Percentiles rank a stretch among this genome's conserved stretches.
These are phyloP conservation scores for Pichia terricola DNA, from an alignment of 1,139 yeast species.

Conservation along the genomic window DNA sequence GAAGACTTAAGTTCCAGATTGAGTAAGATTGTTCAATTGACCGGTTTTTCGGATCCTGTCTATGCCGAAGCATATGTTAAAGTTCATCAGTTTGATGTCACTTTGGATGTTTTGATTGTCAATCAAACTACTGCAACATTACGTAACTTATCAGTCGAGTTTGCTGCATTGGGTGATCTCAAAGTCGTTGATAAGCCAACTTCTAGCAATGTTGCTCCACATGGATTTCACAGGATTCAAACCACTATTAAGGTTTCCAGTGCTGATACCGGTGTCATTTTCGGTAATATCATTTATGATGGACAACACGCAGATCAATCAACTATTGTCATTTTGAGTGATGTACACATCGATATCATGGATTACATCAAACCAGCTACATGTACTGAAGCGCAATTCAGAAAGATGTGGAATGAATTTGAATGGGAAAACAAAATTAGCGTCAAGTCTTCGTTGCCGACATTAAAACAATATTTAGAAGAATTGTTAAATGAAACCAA, in stretches of 20 bases:
- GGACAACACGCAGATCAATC: constrained; percentile 91
- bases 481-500: constrained; percentile 76
- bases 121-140: constrained; percentile 90
- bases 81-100: constrained; percentile 92
- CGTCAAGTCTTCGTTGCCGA: constrained; percentile 59
- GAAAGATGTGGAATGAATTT: constrained; percentile 98
- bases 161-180: constrained; percentile 92
- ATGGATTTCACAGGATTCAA: constrained; percentile 85
- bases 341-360: constrained; percentile 93
- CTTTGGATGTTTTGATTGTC: constrained; percentile 84
- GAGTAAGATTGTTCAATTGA: constrained; percentile 81
- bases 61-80: constrained; percentile 96
- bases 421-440: constrained; percentile 99
- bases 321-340: constrained; percentile 85
- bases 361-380: constrained; percentile 94
- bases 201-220: constrained; percentile 91
- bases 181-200: constrained; percentile 91
- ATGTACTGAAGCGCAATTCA: constrained; percentile 82
- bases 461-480: constrained; percentile 73
- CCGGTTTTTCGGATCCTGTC: constrained; percentile 96
- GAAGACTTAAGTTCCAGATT: constrained; percentile 68
- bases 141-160: constrained; percentile 87
- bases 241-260: constrained; percentile 90
- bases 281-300: constrained; percentile 94
- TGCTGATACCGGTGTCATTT: constrained; percentile 95